Evolutionary conservation across 2,329 filamentous ascomycete genomes (phyloP), one percentile per base, ranked within the genome.

Genomic region (Cytospora paraplurivora): DNA sequence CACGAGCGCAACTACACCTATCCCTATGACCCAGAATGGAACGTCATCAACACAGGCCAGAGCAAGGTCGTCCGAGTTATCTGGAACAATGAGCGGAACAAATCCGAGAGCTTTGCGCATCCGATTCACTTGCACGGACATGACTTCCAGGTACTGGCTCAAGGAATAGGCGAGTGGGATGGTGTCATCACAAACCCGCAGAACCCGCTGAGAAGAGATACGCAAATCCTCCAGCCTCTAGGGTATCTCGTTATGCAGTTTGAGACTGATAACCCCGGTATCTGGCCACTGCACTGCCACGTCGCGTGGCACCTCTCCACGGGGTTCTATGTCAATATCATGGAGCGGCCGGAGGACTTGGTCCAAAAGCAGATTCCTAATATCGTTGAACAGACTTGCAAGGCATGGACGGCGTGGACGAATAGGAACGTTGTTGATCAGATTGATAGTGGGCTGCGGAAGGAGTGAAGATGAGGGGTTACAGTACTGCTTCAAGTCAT

Each of bases 71-170:
- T 55, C 17, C 52, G 52, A 33, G 21, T 55, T 34, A 34, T 55
- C 52, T n/a, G 57, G 44, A 51, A 56, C 47, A 62, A 56, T 15
- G 32, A 57, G 53, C 52, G 41, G 17, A 44, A 33, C 12, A 41
- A 12, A 1, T 33, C 34, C 47, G 44, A 56, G 53, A 55, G 52
- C 34, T n/a, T n/a, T n/a, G 41, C 44, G 3, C 60, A 62, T 21
- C 60, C 60, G 2, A 62, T 62, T n/a, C 59, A 62, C 21, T 53
- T 62, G 13, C 59, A 62, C n/a, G 59, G 59, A 6, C 59, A 62
- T 32, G 53, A 62, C 53, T 62, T 62, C 27, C 52, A 49, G 60
- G 60, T 57, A 8, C 44, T 62, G 19, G 44, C 47, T 4, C 7
- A 55, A 3, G 60, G 62, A 32, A 44, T 34, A 13, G 62, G 62